These are phyloP conservation scores for Raffaelea ambrosiae DNA, from an alignment of 2,329 filamentous ascomycete species.

Conservation along the genomic window DNA sequence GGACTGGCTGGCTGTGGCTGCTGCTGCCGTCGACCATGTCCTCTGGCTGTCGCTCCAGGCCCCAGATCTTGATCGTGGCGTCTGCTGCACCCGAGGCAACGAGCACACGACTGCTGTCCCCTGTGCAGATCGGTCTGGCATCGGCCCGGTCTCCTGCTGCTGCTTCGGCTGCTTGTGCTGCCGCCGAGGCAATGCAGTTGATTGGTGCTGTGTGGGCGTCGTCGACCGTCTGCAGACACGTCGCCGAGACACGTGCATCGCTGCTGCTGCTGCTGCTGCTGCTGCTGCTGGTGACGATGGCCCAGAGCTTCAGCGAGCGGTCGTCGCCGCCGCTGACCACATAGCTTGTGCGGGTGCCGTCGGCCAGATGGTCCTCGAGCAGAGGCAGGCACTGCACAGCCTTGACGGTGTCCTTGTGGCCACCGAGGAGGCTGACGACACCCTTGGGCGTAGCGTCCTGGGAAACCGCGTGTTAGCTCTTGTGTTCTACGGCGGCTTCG, in stretches of 20 bases:
- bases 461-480: not conserved
- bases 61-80: constrained; percentile 65
- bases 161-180: not conserved
- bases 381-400: constrained; percentile 67
- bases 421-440: constrained; percentile 58
- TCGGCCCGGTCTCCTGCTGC: too few relatives aligned
- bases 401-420: constrained; percentile 74
- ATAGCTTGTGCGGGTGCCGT: constrained; percentile 21
- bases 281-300: constrained; percentile 10
- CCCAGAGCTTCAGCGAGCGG: constrained; percentile 69
- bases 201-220: constrained; percentile 67
- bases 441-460: constrained; percentile 31
- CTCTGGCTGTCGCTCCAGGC: constrained; percentile 32
- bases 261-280: too few relatives aligned
- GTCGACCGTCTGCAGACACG: constrained; percentile 45
- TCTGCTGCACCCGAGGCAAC: constrained; percentile 78
- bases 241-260: constrained; percentile 20
- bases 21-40: too few relatives aligned
- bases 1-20: not conserved
- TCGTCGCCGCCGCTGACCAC: constrained; percentile 79
- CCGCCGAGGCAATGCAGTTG: constrained; percentile 52
- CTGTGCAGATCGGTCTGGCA: too few relatives aligned
- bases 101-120: too few relatives aligned
- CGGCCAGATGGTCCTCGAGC: not conserved
- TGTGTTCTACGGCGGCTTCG: too few relatives aligned